Base-by-base conservation (phyloP, 129 eudicot species). In the Lactuca sativa region DNA sequence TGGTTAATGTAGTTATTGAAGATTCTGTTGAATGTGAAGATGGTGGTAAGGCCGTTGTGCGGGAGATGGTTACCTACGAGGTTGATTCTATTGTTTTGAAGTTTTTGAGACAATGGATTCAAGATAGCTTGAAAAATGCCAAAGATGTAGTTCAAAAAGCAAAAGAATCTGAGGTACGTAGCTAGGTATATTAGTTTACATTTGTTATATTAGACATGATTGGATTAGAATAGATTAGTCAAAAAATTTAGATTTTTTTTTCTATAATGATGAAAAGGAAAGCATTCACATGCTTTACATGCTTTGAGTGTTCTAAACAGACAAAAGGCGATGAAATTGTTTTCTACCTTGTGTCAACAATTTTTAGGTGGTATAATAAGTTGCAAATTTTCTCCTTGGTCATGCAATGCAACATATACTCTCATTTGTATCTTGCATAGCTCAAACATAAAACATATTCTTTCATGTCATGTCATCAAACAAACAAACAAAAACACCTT, bases 1-100 rank as follows among this genome's bases (percentile, higher is more conserved):
- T 93, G 72, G 82, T 93, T 54, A 88, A 93, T 62, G 65, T 93
- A 87, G 99, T 90, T 56, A 90, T 87, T 48, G 99, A 87, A 76
- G 99, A 90, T 75, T 84, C 90, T 4, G 93, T 67, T 3, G 96
- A 87, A 44, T 83, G 96, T 37, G 93, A 87, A 62, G 97, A 90
- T 73, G 97, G 95, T 12, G 97, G 95, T 7, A 93, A 78, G 72
- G 66, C 90, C 1, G 75, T 87, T 48, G 69, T 90, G 37, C 80
- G 83, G 64, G 90, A 93, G 57, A 93, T 93, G 92, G 82, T 78
- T 74, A 89, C 90, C 44, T 93, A 72, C 70, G 97, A 93, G 60
- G 92, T 87, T 58, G 99, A 93, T 56, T 74, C 93, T 0, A 66
- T 87, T 66, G 84, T 90, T 37, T 5, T 74, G 6, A 90, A 66